A percentile compares a stretch with the other conserved stretches of the same genome.
Conservation (phyloP, 2,329 filamentous ascomycete species). For the Talaromyces sp. region DNA sequence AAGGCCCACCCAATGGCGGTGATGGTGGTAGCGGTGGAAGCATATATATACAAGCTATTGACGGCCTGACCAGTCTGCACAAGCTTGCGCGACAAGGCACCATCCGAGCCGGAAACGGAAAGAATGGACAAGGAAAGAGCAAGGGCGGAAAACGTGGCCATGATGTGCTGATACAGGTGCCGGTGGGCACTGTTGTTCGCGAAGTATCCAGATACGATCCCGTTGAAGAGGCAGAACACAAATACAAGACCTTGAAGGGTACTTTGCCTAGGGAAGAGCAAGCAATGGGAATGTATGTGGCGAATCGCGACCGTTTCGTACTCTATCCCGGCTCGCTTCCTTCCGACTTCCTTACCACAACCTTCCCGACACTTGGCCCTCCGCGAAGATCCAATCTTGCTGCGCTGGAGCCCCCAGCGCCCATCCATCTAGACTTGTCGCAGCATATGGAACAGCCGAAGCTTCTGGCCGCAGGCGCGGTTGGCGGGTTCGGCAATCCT, state of each 20-base stretch:
- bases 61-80: slow-evolving; percentile 87
- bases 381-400: slow-evolving; percentile 58
- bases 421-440: slow-evolving; percentile 71
- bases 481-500: slow-evolving; percentile 89
- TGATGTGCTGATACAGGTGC: slow-evolving; percentile 84
- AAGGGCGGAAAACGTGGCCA: slow-evolving; percentile 72
- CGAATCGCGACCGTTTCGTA: slow-evolving; percentile 72
- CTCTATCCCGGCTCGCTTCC: slow-evolving; percentile 77
- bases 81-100: slow-evolving; percentile 79
- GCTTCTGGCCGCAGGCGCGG: slow-evolving; percentile 79
- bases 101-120: slow-evolving; percentile 46
- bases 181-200: slow-evolving; percentile 84
- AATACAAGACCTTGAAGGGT: slow-evolving; percentile 24
- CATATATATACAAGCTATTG: slow-evolving; percentile 89
- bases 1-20: slow-evolving; percentile 90
- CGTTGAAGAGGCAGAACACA: slow-evolving; percentile 62
- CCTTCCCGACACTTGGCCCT: slow-evolving; percentile 58
- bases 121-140: slow-evolving; percentile 49
- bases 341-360: slow-evolving; percentile 63
- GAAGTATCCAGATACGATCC: slow-evolving; percentile 80
- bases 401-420: slow-evolving; percentile 68
- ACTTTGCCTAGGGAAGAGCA: slow-evolving; percentile 40
- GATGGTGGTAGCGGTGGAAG: slow-evolving; percentile 90
- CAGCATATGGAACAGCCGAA: slow-evolving; percentile 79
- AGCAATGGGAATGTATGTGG: slow-evolving; percentile 42